phyloP scores from a whole-genome alignment of 2,329 filamentous ascomycete species.

The Phialophora chinensis region DNA sequence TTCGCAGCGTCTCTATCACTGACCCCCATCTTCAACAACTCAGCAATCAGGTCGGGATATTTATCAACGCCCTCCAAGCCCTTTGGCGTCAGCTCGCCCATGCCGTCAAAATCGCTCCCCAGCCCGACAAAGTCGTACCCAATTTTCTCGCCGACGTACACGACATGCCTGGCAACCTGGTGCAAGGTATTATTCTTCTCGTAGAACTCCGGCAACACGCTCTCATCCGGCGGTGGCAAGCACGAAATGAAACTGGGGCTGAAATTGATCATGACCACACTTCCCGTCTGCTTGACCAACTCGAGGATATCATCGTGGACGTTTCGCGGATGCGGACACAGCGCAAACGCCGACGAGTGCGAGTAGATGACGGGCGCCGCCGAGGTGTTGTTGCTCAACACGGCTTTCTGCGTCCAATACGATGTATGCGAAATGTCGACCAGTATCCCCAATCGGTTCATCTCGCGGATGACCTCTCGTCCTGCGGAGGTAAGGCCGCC shows the following conservation, averaged over 20 bases:
- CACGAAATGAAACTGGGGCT: slow-evolving; percentile 82
- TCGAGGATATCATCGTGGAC: slow-evolving; percentile 83
- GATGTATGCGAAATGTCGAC: slow-evolving; percentile 84
- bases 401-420: slow-evolving; percentile 82
- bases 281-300: slow-evolving; percentile 73
- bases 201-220: slow-evolving; percentile 71
- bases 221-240: slow-evolving; percentile 61
- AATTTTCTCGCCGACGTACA: slow-evolving; percentile 79
- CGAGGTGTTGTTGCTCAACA: slow-evolving; percentile 59
- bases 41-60: slow-evolving; percentile 77
- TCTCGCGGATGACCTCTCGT: slow-evolving; percentile 74
- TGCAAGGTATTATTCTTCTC: slow-evolving; percentile 73
- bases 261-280: slow-evolving; percentile 92
- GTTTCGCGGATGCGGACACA: slow-evolving; percentile 90
- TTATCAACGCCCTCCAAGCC: slow-evolving; percentile 86
- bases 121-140: slow-evolving; percentile 88
- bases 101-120: slow-evolving; percentile 86
- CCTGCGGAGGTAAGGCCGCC: slow-evolving; percentile 75
- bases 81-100: slow-evolving; percentile 59
- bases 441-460: slow-evolving; percentile 95
- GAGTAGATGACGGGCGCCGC: slow-evolving; percentile 83
- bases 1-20: slow-evolving; percentile 75
- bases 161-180: slow-evolving; percentile 80
- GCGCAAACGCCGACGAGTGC: slow-evolving; percentile 78
- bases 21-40: slow-evolving; percentile 74